A percentile compares a stretch with the other conserved stretches of the same genome.
Evolutionary conservation across 768 basidiomycete species (phyloP).

Genomic region (Rhizopogon vulgaris): DNA sequence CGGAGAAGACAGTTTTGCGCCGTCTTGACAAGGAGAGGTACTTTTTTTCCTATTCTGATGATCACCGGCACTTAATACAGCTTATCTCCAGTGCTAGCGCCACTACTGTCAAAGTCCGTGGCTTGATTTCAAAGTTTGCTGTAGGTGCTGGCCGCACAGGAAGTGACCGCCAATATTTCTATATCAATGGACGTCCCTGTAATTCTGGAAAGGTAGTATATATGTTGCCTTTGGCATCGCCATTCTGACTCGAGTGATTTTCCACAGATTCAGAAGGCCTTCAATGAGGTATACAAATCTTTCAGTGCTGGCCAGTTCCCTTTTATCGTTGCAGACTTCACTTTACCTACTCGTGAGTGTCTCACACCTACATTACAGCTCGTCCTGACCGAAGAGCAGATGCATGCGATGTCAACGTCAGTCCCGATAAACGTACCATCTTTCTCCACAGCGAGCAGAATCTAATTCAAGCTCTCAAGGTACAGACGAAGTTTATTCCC

Average conservation of each 20-base stretch:
- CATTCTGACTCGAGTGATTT: background rate
- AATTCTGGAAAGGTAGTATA: constrained; percentile 58
- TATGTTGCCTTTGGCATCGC: background rate
- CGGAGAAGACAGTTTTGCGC: constrained; percentile 39
- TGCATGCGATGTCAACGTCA: constrained; percentile 88
- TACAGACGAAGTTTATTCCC: constrained; percentile 21
- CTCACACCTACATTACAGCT: background rate
- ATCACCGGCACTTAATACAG: background rate
- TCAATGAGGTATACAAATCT: constrained; percentile 89
- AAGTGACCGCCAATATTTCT: constrained; percentile 88
- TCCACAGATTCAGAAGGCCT: constrained; percentile 72
- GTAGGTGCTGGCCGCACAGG: constrained; percentile 70
- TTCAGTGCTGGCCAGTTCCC: constrained; percentile 76
- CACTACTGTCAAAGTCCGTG: constrained; percentile 53
- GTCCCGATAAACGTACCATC: constrained; percentile 95
- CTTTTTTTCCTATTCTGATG: constrained; percentile 2
- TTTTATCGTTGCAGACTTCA: constrained; percentile 78
- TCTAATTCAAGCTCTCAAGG: constrained; percentile 74
- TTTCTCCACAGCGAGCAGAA: constrained; percentile 84
- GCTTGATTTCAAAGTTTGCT: constrained; percentile 79
- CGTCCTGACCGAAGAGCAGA: constrained; percentile 33
- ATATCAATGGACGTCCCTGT: constrained; percentile 88
- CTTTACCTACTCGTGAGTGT: constrained; percentile 66
- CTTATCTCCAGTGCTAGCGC: constrained; percentile 10
- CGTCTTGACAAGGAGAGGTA: constrained; percentile 18